Evolutionary conservation across 106 monocot species (phyloP).

Genomic region (Dendrobium huoshanense): DNA sequence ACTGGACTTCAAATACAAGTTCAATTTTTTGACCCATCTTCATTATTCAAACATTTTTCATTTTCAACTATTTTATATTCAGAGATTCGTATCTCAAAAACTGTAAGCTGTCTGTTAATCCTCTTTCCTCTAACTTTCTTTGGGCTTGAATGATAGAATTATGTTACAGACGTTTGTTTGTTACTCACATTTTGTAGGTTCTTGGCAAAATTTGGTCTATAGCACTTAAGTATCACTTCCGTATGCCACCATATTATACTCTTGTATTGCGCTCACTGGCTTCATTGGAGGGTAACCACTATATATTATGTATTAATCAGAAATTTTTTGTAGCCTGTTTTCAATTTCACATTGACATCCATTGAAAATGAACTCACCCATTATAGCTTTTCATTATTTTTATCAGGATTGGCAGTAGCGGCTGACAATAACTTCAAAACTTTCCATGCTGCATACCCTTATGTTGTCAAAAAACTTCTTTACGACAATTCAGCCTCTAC

Average conservation of each 20-base stretch:
- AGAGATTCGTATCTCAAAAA: not conserved
- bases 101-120: not conserved
- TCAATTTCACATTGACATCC: not conserved
- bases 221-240: constrained; percentile 71
- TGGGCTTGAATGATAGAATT: not conserved
- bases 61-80: not conserved
- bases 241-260: constrained; percentile 88
- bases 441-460: constrained; percentile 94
- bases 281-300: constrained; percentile 71
- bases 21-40: not conserved
- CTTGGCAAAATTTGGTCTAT: constrained; percentile 85
- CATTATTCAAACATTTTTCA: not conserved
- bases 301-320: not conserved
- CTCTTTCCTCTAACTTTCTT: not conserved
- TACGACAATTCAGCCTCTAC: constrained; percentile 67
- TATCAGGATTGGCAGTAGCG: constrained; percentile 76
- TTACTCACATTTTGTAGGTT: constrained; percentile 39
- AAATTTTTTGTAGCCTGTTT: not conserved
- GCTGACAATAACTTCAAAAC: constrained; percentile 78
- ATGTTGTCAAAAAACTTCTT: constrained; percentile 79
- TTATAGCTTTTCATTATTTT: constrained; percentile 5
- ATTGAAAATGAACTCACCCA: not conserved
- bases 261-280: constrained; percentile 80
- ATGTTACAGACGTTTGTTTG: not conserved
- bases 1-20: not conserved